phyloP scores from a whole-genome alignment of 441 rosid species.

The Biscutella laevigata region DNA sequence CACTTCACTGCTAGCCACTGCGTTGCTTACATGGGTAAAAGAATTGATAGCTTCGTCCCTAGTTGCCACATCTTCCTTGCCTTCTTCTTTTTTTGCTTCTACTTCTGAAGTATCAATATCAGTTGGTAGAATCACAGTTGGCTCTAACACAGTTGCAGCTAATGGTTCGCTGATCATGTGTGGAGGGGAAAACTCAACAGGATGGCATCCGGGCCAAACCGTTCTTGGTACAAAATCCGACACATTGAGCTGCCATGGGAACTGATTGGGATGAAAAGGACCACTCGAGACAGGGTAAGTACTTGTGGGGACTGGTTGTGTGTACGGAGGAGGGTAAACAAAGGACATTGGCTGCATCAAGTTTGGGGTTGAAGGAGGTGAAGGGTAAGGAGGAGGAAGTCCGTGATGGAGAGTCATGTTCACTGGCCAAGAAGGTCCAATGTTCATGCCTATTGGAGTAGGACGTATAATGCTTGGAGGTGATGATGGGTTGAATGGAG shows the following conservation, averaged over 20 bases:
- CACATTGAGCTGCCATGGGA: conserved; percentile 78
- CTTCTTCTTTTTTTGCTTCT: conserved; percentile 30
- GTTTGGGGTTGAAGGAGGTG: conserved; percentile 88
- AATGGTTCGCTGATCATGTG: conserved; percentile 65
- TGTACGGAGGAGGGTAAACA: conserved; percentile 74
- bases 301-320: conserved; percentile 61
- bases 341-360: conserved; percentile 83
- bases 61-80: conserved; percentile 25
- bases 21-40: conserved; percentile 22
- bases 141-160: conserved; percentile 40
- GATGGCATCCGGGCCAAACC: conserved; percentile 73
- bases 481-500: conserved; percentile 81
- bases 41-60: conserved; percentile 19
- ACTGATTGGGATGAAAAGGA: conserved; percentile 75
- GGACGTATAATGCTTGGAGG: conserved; percentile 48
- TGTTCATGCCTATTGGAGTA: conserved; percentile 52
- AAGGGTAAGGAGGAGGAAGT: conserved; percentile 56
- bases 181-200: conserved; percentile 57
- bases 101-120: conserved; percentile 48
- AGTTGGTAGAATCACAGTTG: conserved; percentile 41
- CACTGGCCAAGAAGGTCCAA: conserved; percentile 76
- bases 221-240: conserved; percentile 65
- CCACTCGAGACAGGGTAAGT: conserved; percentile 68
- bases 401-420: conserved; percentile 83
- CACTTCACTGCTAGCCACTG: conserved; percentile 32